Base-by-base conservation (phyloP, 2,329 filamentous ascomycete genomes). In the Ceratocystis harringtonii region DNA sequence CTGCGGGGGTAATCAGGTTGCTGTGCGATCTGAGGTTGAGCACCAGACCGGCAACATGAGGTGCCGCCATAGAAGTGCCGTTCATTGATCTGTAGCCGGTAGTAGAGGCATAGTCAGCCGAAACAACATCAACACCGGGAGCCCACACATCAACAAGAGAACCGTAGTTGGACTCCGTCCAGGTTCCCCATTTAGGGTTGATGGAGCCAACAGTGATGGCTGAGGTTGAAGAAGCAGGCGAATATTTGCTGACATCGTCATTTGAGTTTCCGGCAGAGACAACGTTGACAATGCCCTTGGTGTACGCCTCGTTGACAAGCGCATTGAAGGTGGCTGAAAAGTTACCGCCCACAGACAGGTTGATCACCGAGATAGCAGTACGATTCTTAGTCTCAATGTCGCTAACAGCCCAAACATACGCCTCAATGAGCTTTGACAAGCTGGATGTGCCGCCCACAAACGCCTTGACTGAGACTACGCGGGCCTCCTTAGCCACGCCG, bases 21-120 rank as follows among this genome's bases (percentile, higher is more conserved):
- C 43, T 64, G 45, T 64, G 60, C 8, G 63, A 62, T 43, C 62
- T 65, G 36, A 65, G 60, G 62, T 65, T 63, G n/a, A 67, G 63
- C n/a, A 67, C 58, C 8, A 65, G 48, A 15, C 66, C 66, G 19
- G 63, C 60, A 25, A 67, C 41, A 2, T 65, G 60, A 2, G 60
- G 58, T 5, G 62, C 66, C 3, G 81, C 78, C 78, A 82, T 82
- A 0, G 77, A 81, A 1, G 81, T 84, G 25, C 81, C 81, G 1
- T 74, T 77, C 62, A 78, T 73, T 1, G 69, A 72, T 30, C 72
- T 71, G 36, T 68, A 74, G 15, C 77, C 76, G 12, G 70, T 67
- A 63, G 72, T 74, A 61, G 71, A 71, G 58, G 73, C 73, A 65
- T 75, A 76, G 74, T 75, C 81, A 0, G 79, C 69, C 2, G 78